A percentile compares a stretch with the other conserved stretches of the same genome.
Evolutionary conservation across 2,329 filamentous ascomycete genomes (phyloP).

Genomic region (Cladosporium phlei): DNA sequence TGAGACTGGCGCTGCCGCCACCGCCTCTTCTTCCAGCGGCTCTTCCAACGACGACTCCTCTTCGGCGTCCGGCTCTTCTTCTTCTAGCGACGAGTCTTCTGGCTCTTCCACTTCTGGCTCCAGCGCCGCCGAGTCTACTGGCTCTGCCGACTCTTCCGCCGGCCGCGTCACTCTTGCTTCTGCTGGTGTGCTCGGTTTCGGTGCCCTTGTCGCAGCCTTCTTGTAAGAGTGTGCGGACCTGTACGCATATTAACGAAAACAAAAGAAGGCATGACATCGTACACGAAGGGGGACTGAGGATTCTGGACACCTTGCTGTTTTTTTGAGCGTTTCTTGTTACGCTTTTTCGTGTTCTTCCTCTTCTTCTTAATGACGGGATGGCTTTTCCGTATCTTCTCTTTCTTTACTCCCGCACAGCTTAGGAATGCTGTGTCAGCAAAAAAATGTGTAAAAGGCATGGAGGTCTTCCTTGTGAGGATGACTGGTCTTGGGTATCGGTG

Average conservation of each 20-base stretch:
- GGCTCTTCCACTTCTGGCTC: slow-evolving; percentile 22
- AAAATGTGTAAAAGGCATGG: too few species aligned
- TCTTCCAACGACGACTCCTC: slow-evolving; percentile 15
- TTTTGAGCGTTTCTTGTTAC: slow-evolving; percentile 7
- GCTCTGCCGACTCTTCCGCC: slow-evolving; percentile 22
- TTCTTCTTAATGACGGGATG: neutral
- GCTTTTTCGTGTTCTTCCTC: slow-evolving; percentile 7
- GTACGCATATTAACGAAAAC: slow-evolving; percentile 13
- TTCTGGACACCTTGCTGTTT: slow-evolving; percentile 13
- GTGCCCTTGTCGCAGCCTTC: slow-evolving; percentile 34
- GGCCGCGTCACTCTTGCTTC: slow-evolving; percentile 29
- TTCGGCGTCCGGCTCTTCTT: slow-evolving; percentile 9
- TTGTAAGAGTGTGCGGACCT: slow-evolving; percentile 25
- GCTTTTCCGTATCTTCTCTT: neutral
- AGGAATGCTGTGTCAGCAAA: too few species aligned
- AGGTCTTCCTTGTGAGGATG: too few species aligned
- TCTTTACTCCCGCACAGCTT: neutral
- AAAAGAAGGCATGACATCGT: slow-evolving; percentile 1
- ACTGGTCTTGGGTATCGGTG: too few species aligned
- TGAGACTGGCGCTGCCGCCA: slow-evolving; percentile 15
- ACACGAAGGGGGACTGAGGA: slow-evolving; percentile 4
- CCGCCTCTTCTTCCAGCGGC: slow-evolving; percentile 16
- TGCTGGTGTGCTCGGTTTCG: slow-evolving; percentile 33
- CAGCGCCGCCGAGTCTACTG: slow-evolving; percentile 14
- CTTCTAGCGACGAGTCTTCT: slow-evolving; percentile 7